A percentile compares a stretch with the other conserved stretches of the same genome.
phyloP scores from a whole-genome alignment of 208 protist species.

The Acanthamoeba quina region DNA sequence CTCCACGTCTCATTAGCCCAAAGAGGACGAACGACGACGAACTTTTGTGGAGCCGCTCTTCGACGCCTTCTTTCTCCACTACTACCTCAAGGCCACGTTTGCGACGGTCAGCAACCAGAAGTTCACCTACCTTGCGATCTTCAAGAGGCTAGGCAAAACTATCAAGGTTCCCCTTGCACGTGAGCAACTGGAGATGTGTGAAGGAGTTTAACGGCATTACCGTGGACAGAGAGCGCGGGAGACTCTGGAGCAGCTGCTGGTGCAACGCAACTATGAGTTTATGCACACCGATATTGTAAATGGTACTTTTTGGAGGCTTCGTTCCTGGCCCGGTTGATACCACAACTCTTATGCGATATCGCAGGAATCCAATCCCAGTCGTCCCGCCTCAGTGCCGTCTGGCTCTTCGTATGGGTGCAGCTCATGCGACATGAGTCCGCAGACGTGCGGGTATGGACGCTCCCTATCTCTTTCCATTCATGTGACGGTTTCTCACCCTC shows the following conservation, averaged over 20 bases:
- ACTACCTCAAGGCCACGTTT: conserved; percentile 10
- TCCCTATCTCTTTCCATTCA: background rate
- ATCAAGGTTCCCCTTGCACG: background rate
- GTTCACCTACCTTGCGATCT: conserved; percentile 23
- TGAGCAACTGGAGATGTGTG: background rate
- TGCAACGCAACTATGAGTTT: background rate
- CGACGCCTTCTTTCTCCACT: conserved; percentile 52
- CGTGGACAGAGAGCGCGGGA: background rate
- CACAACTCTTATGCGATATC: background rate
- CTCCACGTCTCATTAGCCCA: background rate
- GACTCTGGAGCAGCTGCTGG: background rate
- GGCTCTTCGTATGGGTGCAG: conserved; percentile 6
- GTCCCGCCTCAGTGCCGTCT: background rate
- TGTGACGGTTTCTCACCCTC: background rate
- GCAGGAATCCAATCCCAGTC: background rate
- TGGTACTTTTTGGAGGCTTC: background rate
- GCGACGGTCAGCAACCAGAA: background rate
- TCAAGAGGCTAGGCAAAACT: background rate
- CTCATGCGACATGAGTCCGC: background rate
- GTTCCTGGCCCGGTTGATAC: no score
- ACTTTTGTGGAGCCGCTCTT: background rate
- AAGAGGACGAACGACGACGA: background rate
- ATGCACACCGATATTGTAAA: background rate
- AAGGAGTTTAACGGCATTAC: no score
- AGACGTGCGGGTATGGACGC: background rate